Base-by-base conservation (phyloP, 148 eudicot genomes). In the Amaranthus cruentus region DNA sequence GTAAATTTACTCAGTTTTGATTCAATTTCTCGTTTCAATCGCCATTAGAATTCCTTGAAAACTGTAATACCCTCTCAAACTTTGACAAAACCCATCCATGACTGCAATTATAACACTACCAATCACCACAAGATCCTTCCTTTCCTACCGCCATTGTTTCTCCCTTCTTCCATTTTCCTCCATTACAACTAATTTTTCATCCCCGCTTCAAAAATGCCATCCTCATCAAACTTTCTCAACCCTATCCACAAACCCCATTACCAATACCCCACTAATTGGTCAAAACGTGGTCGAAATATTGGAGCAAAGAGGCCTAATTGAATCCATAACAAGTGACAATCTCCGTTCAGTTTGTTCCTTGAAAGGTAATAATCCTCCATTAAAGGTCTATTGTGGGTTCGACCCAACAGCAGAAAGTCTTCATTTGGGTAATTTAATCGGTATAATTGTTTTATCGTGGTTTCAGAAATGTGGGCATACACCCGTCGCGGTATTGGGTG, bases 331-430 rank as follows among this genome's bases (percentile, higher is more conserved):
- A 63, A 80, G 77, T 72, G 86, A 88, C 1, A 81, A 60, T 66
- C 92, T 93, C 71, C 77, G 80, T 15, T 71, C 86, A 21, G 71
- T 58, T 18, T 81, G 84, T 74, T 71, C 88, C 11, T 55, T 79
- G 54, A 49, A 66, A 7, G 42, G 47, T 3, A 69, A 64, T 55
- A 63, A 62, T 73, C 76, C 85, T 12, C 90, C 85, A 4, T 68
- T 92, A 46, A 77, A 72, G 56, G 95, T 91, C 56, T 93, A 93
- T 75, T 91, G 97, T 61, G 97, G 97, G 2, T 93, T 93, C 63
- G 98, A 93, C 80, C 97, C 98, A 4, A 91, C 98, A 8, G 97
- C 97, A 5, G 91, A 93, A 68, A 86, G 90, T 76, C 82, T 93
- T 47, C 98, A 93, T 74, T 83, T 93, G 4, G 98, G 97, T 0